A percentile compares a stretch with the other conserved stretches of the same genome.
Conservation (phyloP, 305 asterid species). For the Fraxinus velutina region DNA sequence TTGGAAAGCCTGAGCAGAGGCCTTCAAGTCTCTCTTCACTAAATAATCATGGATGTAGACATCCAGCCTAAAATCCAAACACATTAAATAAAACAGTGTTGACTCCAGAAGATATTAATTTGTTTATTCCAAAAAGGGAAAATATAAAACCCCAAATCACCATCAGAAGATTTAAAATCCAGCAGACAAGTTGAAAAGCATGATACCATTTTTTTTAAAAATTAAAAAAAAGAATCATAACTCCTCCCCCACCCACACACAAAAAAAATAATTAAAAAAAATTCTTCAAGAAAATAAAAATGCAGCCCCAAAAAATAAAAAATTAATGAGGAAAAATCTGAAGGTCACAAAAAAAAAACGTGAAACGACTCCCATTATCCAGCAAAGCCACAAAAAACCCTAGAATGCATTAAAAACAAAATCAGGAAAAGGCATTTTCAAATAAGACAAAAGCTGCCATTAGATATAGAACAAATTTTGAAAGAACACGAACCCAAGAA, state of each 20-base stretch:
- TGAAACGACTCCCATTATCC: not conserved
- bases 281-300: not conserved
- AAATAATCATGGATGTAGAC: constrained; percentile 89
- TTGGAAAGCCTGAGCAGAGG: constrained; percentile 92
- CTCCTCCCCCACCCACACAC: too few species aligned
- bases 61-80: constrained; percentile 62
- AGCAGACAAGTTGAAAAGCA: not conserved
- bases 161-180: not conserved
- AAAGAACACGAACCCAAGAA: constrained; percentile 3
- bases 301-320: too few species aligned
- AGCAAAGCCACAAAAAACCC: constrained; percentile 3
- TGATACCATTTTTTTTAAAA: not conserved
- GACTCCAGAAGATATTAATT: not conserved
- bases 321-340: not conserved
- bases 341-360: not conserved
- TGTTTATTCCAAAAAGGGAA: not conserved
- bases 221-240: too few species aligned
- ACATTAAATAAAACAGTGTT: not conserved
- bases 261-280: not conserved
- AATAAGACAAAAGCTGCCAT: constrained; percentile 4
- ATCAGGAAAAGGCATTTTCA: not conserved
- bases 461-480: not conserved
- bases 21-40: constrained; percentile 85
- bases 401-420: not conserved
- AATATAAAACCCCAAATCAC: constrained; percentile 10